A percentile compares a stretch with the other conserved stretches of the same genome.
phyloP scores from a whole-genome alignment of 495 filamentous ascomycete species.

The Penicillium nucicola region DNA sequence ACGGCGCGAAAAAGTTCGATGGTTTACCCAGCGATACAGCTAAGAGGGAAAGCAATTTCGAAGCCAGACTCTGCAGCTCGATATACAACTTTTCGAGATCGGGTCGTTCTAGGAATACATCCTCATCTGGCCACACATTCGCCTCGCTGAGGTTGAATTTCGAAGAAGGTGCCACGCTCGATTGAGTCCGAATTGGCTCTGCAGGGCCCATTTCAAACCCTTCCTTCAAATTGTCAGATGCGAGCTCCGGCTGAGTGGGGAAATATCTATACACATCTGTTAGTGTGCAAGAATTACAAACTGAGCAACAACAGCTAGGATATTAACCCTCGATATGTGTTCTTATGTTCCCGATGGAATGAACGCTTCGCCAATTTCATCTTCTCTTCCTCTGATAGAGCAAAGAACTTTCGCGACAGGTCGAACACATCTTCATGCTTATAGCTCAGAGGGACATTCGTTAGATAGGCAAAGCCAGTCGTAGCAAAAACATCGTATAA shows the following conservation, averaged over 20 bases:
- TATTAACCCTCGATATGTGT: conserved; percentile 43
- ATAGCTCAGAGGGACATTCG: conserved; percentile 37
- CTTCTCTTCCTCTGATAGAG: conserved; percentile 29
- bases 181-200: not conserved
- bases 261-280: conserved; percentile 33
- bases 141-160: conserved; percentile 40
- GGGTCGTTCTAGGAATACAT: conserved; percentile 9
- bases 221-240: conserved; percentile 43
- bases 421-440: conserved; percentile 38
- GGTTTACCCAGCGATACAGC: conserved; percentile 38
- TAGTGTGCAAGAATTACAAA: not conserved
- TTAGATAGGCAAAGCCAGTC: conserved; percentile 46
- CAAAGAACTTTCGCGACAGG: conserved; percentile 40
- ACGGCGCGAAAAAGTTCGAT: conserved; percentile 34
- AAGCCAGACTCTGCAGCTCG: conserved; percentile 40
- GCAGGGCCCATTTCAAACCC: conserved; percentile 45
- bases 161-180: not conserved
- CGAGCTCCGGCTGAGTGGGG: conserved; percentile 31
- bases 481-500: conserved; percentile 41
- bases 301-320: not conserved
- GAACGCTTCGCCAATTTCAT: conserved; percentile 41
- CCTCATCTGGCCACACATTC: conserved; percentile 39
- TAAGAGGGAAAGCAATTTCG: conserved; percentile 37
- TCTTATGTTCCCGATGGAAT: conserved; percentile 32
- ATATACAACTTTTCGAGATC: conserved; percentile 35